Conservation (phyloP, 2,329 filamentous ascomycete species). For the Tolypocladium ophioglossoides region DNA sequence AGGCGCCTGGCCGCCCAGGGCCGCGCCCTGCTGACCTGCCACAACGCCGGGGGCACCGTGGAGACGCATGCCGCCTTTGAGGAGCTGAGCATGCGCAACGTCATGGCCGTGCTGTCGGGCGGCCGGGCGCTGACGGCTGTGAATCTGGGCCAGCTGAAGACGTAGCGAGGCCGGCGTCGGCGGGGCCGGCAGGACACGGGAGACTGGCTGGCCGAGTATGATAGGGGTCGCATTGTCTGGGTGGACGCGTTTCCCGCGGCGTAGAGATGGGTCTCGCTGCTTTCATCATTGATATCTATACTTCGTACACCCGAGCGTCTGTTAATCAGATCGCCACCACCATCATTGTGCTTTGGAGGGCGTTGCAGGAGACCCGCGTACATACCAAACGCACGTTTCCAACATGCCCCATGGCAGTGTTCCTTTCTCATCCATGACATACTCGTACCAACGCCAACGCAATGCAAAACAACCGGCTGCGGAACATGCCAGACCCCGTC, state of each 20-base stretch:
- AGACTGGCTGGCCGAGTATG: constrained; percentile 3
- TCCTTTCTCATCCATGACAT: not conserved
- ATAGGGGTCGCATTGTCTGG: not conserved
- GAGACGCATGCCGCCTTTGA: constrained; percentile 59
- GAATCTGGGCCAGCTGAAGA: constrained; percentile 42
- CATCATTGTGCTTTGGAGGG: not conserved
- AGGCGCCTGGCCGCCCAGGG: constrained; percentile 24
- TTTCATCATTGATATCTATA: not conserved
- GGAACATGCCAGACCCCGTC: not conserved
- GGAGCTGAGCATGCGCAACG: constrained; percentile 55
- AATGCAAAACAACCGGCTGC: not conserved
- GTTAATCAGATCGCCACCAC: not conserved
- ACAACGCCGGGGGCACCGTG: constrained; percentile 57
- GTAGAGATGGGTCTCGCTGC: not conserved
- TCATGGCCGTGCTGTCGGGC: constrained; percentile 46
- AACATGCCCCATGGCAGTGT: not conserved
- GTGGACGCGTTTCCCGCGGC: too few relatives aligned
- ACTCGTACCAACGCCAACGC: not conserved
- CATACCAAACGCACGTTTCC: not conserved
- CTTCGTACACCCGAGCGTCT: not conserved
- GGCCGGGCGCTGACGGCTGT: constrained; percentile 48
- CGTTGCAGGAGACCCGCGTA: not conserved
- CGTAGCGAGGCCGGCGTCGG: too few relatives aligned
- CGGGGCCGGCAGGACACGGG: not conserved
- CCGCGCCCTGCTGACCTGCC: constrained; percentile 51